Base-by-base conservation (phyloP, 1,139 yeast species). In the Williopsis jadinii region DNA sequence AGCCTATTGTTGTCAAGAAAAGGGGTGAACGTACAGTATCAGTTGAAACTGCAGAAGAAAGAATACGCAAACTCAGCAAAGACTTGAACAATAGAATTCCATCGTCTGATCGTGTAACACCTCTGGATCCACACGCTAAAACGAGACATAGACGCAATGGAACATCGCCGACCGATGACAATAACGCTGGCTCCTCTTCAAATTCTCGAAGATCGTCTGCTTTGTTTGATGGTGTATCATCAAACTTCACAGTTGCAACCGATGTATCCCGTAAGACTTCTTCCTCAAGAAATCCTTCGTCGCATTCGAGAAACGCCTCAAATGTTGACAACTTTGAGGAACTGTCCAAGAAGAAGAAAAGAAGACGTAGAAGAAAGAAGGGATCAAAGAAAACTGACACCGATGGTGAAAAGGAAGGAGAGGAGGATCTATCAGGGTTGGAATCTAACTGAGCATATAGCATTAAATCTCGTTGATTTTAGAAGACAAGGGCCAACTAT, bases 81-180 rank as follows among this genome's bases (percentile, higher is more conserved):
- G 55, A 53, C 9, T 39, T 54, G 19, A 54, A 54, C 36, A 40
- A 45, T n/a, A 34, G 47, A 8, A 53, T 53, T 5, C 57, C 57
- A 33, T n/a, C 31, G 9, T 44, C 48, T 12, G 55, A 53, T 37
- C 41, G 56, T 31, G 35, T 38, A 2, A 36, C 45, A 2, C 37
- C 43, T 28, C 31, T 45, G 15, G 48, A 44, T 3, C 30, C 45
- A n/a, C 31, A 11, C 29, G 24, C 24, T 19, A 19, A 19, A 19
- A 6, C 24, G 24, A 19, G 24, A 19, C 24, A 19, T 19, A 19
- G 24, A 19, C 24, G 24, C 24, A 19, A 19, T 6, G 24, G 24
- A 5, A 19, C 24, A 19, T 19, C 24, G 24, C 24, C 24, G 4
- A 19, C 6, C 24, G 24, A 19, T 6, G 24, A 19, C 6, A 19